Percentiles rank a stretch among this genome's conserved stretches.
Evolutionary conservation across 106 monocot genomes (phyloP).

Genomic region (Apostasia ramifera): DNA sequence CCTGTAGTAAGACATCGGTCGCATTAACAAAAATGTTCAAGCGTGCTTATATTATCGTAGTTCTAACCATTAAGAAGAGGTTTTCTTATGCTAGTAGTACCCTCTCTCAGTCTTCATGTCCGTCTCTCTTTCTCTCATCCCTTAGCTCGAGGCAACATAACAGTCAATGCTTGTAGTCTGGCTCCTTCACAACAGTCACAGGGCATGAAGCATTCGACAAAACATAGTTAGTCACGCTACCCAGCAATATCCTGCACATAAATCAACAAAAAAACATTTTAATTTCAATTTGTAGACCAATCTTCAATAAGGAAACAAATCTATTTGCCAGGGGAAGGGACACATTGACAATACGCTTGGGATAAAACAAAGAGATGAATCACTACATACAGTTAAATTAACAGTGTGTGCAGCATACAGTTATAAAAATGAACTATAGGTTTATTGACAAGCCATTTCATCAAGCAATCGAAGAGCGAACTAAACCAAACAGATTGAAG

Average conservation of each 20-base stretch:
- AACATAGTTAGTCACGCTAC: slow-evolving; percentile 8
- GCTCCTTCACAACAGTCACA: slow-evolving; percentile 1
- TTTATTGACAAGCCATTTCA: too few relatives aligned
- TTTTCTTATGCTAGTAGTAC: too few relatives aligned
- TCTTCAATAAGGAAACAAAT: background rate
- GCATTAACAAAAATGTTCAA: too few relatives aligned
- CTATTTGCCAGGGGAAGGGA: background rate
- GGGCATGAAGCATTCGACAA: slow-evolving; percentile 5
- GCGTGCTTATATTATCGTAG: too few relatives aligned
- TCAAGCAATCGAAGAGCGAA: too few relatives aligned
- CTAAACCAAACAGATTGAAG: too few relatives aligned
- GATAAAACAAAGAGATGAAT: background rate
- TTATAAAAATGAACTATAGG: too few relatives aligned
- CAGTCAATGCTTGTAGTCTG: slow-evolving; percentile 1
- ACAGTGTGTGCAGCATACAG: background rate
- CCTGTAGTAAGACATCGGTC: too few relatives aligned
- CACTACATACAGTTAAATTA: background rate
- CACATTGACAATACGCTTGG: background rate
- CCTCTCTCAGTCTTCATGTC: too few relatives aligned
- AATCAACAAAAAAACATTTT: background rate
- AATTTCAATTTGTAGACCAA: background rate
- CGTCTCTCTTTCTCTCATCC: too few relatives aligned
- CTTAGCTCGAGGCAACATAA: too few relatives aligned
- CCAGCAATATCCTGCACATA: background rate
- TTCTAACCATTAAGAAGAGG: too few relatives aligned